phyloP scores from a whole-genome alignment of 176 grass and related monocot species.

The Aegilops longissima region DNA sequence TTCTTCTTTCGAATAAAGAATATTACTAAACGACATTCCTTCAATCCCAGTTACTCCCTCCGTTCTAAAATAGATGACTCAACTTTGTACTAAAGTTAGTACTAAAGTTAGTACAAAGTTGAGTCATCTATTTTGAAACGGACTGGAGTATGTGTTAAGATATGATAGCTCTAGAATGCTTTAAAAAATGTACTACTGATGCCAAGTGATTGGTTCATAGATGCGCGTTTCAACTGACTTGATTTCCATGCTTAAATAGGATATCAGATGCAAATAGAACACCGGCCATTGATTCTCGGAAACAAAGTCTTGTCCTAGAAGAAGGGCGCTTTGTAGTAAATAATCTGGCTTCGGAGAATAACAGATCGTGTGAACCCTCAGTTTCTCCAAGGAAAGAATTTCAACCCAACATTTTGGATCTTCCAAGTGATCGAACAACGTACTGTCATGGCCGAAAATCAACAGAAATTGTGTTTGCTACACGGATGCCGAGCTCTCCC shows the following conservation, averaged over 20 bases:
- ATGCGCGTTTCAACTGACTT: slow-evolving; percentile 20
- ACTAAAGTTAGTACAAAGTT: too few species aligned
- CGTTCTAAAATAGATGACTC: too few species aligned
- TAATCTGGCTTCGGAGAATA: slow-evolving; percentile 45
- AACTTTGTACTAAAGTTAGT: too few species aligned
- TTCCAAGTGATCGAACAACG: slow-evolving; percentile 25
- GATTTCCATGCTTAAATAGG: slow-evolving; percentile 25
- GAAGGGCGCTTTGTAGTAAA: slow-evolving; percentile 33
- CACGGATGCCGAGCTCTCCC: slow-evolving; percentile 36
- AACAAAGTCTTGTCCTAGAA: slow-evolving; percentile 27
- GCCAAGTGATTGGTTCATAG: not conserved
- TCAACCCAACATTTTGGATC: slow-evolving; percentile 35
- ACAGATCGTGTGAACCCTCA: slow-evolving; percentile 36
- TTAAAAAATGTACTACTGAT: not conserved
- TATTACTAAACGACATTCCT: not conserved
- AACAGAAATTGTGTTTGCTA: slow-evolving; percentile 47
- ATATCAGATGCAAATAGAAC: slow-evolving; percentile 35
- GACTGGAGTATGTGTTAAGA: slow-evolving; percentile 1
- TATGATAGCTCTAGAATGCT: slow-evolving; percentile 15
- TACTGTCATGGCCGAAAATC: slow-evolving; percentile 48
- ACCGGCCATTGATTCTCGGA: slow-evolving; percentile 31
- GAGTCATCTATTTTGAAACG: too few species aligned
- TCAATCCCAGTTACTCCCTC: not conserved
- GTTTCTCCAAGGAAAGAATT: slow-evolving; percentile 47
- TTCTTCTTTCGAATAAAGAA: slow-evolving; percentile 9